phyloP scores from a whole-genome alignment of 1,284 basidiomycete genomes.

The Boletus semigastroideus region DNA sequence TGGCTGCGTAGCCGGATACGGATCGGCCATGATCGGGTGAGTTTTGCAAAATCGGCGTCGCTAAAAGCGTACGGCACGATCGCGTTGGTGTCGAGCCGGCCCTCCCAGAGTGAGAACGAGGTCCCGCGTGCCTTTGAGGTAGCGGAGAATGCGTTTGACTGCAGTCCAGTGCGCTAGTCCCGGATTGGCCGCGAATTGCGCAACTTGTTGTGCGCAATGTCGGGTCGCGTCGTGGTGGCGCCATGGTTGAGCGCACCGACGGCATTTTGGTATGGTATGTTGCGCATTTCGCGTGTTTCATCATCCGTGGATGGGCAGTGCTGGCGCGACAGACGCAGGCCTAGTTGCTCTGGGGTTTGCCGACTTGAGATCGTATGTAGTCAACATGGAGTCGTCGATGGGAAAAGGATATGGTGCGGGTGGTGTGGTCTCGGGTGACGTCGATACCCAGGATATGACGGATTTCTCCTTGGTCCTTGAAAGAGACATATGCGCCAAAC shows the following conservation, averaged over 20 bases:
- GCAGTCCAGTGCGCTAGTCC: background rate
- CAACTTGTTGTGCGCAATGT: background rate
- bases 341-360: too few species aligned
- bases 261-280: background rate
- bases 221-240: background rate
- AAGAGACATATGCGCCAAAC: too few species aligned
- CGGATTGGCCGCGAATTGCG: background rate
- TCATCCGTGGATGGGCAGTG: background rate
- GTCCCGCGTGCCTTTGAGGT: background rate
- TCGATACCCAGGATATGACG: too few species aligned
- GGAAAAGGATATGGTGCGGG: too few species aligned
- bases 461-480: too few species aligned
- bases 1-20: background rate
- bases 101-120: background rate
- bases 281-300: background rate
- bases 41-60: background rate
- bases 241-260: background rate
- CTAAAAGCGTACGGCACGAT: background rate
- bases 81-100: background rate
- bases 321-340: background rate
- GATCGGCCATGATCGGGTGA: background rate
- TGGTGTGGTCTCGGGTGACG: too few species aligned
- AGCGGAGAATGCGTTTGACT: background rate
- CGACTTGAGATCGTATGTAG: too few species aligned
- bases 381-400: too few species aligned